Conservation (phyloP, 208 protist genomes). For the Leishmania tropica region DNA sequence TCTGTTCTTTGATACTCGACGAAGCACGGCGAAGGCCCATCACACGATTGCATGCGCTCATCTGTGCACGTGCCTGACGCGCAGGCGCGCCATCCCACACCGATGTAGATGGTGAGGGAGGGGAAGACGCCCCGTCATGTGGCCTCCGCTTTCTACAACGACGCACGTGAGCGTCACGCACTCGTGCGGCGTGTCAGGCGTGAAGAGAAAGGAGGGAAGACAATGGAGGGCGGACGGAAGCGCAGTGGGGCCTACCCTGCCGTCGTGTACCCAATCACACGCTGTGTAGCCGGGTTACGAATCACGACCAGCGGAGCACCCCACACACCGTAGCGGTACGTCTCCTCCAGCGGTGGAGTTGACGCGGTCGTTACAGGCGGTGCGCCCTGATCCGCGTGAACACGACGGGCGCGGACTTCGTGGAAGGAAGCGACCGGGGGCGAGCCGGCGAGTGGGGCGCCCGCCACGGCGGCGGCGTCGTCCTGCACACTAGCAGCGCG, state of each 20-base stretch:
- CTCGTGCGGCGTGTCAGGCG: not conserved
- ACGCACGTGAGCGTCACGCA: not conserved
- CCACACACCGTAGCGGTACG: slow-evolving; percentile 30
- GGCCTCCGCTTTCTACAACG: not conserved
- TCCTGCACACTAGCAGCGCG: slow-evolving; percentile 9
- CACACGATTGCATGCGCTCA: not conserved
- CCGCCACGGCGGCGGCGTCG: not conserved
- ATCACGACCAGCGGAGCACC: slow-evolving; percentile 30
- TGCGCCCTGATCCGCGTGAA: not conserved
- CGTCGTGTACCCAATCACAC: slow-evolving; percentile 44
- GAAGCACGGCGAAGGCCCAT: not conserved
- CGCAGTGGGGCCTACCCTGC: not conserved
- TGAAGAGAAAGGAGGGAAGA: not conserved
- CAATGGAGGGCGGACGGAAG: not conserved
- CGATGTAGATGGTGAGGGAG: not conserved
- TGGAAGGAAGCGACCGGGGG: slow-evolving; percentile 43
- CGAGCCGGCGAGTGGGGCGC: not conserved
- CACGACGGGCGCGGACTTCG: not conserved
- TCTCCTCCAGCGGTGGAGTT: not conserved
- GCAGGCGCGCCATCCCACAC: not conserved
- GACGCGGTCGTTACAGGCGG: not conserved
- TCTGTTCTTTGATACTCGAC: not conserved
- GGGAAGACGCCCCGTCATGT: not conserved
- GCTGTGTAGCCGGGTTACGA: slow-evolving; percentile 36
- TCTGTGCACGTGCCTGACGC: not conserved